phyloP scores from a whole-genome alignment of 345 rosid species.

The Lumnitzera littorea region DNA sequence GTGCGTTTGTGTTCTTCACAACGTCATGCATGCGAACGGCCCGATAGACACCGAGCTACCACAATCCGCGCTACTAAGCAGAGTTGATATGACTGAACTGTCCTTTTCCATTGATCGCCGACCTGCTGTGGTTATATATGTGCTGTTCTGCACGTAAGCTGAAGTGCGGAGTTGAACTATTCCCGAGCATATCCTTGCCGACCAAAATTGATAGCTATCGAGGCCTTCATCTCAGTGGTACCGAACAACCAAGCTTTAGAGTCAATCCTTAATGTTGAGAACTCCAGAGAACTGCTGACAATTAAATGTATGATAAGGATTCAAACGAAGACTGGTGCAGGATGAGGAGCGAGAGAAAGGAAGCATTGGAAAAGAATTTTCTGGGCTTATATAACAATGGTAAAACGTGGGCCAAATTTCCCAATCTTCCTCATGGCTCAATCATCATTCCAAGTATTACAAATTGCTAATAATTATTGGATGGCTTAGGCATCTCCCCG shows the following conservation, averaged over 20 bases:
- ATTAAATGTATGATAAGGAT: constrained; percentile 25
- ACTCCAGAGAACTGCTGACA: constrained; percentile 42
- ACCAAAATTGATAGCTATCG: too few relatives aligned
- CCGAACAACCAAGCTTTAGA: constrained; percentile 72
- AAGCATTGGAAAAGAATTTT: constrained; percentile 81
- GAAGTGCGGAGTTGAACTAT: too few relatives aligned
- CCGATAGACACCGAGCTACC: too few relatives aligned
- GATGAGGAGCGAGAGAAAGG: constrained; percentile 93
- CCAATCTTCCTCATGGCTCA: constrained; percentile 83
- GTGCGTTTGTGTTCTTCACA: too few relatives aligned
- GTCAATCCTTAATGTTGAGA: constrained; percentile 55
- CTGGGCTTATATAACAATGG: constrained; percentile 62
- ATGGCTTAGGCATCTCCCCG: constrained; percentile 91
- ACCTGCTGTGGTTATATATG: too few relatives aligned
- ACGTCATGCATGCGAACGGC: too few relatives aligned
- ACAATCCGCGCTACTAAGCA: too few relatives aligned
- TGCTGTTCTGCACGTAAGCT: too few relatives aligned
- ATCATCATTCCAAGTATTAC: constrained; percentile 69
- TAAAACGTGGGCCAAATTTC: constrained; percentile 62
- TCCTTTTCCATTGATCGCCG: too few relatives aligned
- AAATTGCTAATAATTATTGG: constrained; percentile 88
- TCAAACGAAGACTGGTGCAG: constrained; percentile 56
- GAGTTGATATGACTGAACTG: too few relatives aligned
- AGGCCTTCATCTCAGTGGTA: too few relatives aligned
- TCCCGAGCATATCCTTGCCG: too few relatives aligned